Evolutionary conservation across 78 protist species (phyloP), one percentile per base, ranked within the genome.

Genomic region (slime mould (Dictyostelium discoideum)): DNA sequence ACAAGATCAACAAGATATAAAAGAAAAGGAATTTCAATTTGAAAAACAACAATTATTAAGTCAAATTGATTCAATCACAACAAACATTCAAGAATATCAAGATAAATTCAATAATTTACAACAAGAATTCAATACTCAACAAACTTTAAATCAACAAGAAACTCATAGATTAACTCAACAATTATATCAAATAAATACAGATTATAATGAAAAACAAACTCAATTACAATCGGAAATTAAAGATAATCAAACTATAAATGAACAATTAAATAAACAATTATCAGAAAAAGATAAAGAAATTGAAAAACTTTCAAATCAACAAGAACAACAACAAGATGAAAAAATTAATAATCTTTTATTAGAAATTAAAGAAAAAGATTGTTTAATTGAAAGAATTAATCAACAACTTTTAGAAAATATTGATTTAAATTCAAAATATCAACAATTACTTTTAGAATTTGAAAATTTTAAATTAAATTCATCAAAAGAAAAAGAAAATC

Each of bases 161-260:
- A 60, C 26, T 60, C 69, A 60, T 3, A 60, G 69, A 60, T 20
- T 60, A 60, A 60, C 69, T 3, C 18, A 60, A 60, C 69, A 60
- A 60, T 60, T 60, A 26, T 3, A 76, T 18, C 39, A 76, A 32
- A 7, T 18, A 44, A 46, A 3, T 0, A 3, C 11, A 1, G 84
- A 44, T 16, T 42, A 46, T 16, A 79, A n/a, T 79, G 63, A 79
- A 44, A 39, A 79, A 79, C 54, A 79, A 79, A 4, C 16, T 26
- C 77, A 69, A 69, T 69, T 69, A 26, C 77, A 69, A 69, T 69
- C 13, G 32, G 84, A 79, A 46, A 79, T 18, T 42, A 79, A 42
- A 42, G 50, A 39, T 3, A 79, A 8, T 14, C 54, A 79, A 79
- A 22, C 18, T 0, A 8, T 14, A 7, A 3, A 5, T 79, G 57